phyloP scores from a whole-genome alignment of 257 asterid genomes.

The Penstemon newberryi region DNA sequence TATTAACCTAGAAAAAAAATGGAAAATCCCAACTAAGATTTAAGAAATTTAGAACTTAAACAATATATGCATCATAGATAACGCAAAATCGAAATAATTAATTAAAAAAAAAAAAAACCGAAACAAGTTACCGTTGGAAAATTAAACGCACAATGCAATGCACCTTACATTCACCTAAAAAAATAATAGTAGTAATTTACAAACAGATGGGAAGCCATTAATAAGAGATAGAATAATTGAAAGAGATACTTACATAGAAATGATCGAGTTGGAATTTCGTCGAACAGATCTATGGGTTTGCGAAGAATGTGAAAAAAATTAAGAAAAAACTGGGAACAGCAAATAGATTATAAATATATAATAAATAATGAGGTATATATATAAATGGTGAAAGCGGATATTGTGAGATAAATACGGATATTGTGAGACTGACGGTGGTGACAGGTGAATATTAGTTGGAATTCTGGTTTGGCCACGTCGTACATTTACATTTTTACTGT shows the following conservation, averaged over 20 bases:
- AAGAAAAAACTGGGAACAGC: constrained; percentile 3
- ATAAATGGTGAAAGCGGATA: constrained; percentile 23
- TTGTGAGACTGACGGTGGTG: constrained; percentile 27
- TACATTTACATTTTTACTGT: no score
- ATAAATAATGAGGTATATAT: neutral
- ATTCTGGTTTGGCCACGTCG: no score
- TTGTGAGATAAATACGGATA: neutral
- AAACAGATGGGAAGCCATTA: neutral
- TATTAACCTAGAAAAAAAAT: neutral
- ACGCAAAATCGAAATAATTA: neutral
- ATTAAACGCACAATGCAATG: constrained; percentile 10
- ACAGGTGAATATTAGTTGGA: constrained; percentile 20
- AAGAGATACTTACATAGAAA: constrained; percentile 31
- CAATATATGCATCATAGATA: neutral
- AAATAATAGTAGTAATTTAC: no score
- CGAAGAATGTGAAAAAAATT: constrained; percentile 12
- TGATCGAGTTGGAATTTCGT: constrained; percentile 22
- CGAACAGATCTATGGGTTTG: constrained; percentile 33
- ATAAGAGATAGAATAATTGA: constrained; percentile 7
- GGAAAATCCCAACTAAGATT: constrained; percentile 12
- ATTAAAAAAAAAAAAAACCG: constrained; percentile 13
- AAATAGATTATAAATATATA: neutral
- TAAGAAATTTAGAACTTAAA: constrained; percentile 10
- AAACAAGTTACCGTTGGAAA: neutral
- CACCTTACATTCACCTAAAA: constrained; percentile 16